Evolutionary conservation across 1,284 basidiomycete species (phyloP), one percentile per base, ranked within the genome.

Genomic region (Tetrapyrgos nigripes): DNA sequence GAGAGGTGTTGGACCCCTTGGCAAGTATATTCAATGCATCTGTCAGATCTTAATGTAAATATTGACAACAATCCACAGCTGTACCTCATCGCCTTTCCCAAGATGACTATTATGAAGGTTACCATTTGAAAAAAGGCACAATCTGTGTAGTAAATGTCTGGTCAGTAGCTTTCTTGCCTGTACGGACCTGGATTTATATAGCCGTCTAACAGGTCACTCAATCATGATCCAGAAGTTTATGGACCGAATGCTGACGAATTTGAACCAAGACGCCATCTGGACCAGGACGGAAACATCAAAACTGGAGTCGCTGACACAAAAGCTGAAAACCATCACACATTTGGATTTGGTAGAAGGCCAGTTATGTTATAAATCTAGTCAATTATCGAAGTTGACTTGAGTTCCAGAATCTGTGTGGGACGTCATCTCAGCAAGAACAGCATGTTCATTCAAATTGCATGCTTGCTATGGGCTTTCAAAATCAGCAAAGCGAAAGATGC

Each of bases 321-420:
- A 40, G 61, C 62, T 11, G 64, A 66, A 53, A 51, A 60, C 19
- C 66, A 67, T 40, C 57, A 60, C 37, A 59, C 64, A 2, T 67
- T 57, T 45, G 66, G 62, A 9, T 65, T 65, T 44, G 62, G 66
- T 8, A 44, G 58, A 17, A 50, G 64, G 64, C 63, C 11, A 31
- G 49, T 55, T 14, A 5, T 4, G 6, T 29, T 8, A 19, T 2
- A 19, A 23, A n/a, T n/a, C 44, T 50, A 19, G 24, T n/a, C 13
- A n/a, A 4, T 14, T 21, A 6, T 13, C 31, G 35, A 47, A 35
- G 19, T 47, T 55, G 46, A 45, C 13, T 13, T 49, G 17, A 40
- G n/a, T 21, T 44, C 28, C 71, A 63, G 64, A 19, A 62, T 64
- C 19, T 66, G 64, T 37, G 57, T 60, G 26, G 64, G 64, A 10